Percentiles rank a stretch among this genome's conserved stretches.
Evolutionary conservation across 2,329 filamentous ascomycete genomes (phyloP).

Genomic region (Didymella lethalis): DNA sequence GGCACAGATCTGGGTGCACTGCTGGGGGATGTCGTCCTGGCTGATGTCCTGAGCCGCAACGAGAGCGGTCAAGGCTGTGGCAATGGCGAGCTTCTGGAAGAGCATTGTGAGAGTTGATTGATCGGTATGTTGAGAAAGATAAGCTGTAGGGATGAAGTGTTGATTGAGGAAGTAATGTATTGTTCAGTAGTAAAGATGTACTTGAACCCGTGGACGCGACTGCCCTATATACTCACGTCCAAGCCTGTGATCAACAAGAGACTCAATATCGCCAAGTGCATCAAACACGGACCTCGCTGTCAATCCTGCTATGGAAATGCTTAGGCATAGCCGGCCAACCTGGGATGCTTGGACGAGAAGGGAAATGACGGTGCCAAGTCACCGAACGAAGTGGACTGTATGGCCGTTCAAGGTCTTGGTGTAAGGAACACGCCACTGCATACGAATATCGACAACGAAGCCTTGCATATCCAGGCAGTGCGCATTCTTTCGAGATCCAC

Average conservation of each 20-base stretch:
- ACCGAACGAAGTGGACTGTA: slow-evolving; percentile 3
- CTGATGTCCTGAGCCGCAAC: slow-evolving; percentile 40
- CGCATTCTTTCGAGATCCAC: slow-evolving; percentile 1
- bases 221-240: slow-evolving; percentile 11
- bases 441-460: slow-evolving; percentile 9
- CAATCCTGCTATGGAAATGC: slow-evolving; percentile 2
- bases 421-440: slow-evolving; percentile 1
- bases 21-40: slow-evolving; percentile 40
- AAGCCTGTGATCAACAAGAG: slow-evolving; percentile 1
- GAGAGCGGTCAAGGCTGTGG: slow-evolving; percentile 32
- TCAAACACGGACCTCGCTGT: background rate
- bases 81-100: slow-evolving; percentile 36
- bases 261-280: slow-evolving; percentile 5
- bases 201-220: background rate
- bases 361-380: slow-evolving; percentile 16
- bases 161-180: background rate
- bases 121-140: background rate
- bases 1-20: slow-evolving; percentile 41
- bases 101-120: slow-evolving; percentile 26
- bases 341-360: slow-evolving; percentile 8
- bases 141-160: background rate
- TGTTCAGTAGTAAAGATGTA: background rate
- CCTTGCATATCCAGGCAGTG: slow-evolving; percentile 12
- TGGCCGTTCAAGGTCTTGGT: background rate
- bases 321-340: slow-evolving; percentile 1